Evolutionary conservation across 768 basidiomycete genomes (phyloP).

Genomic region (Suillus americanus): DNA sequence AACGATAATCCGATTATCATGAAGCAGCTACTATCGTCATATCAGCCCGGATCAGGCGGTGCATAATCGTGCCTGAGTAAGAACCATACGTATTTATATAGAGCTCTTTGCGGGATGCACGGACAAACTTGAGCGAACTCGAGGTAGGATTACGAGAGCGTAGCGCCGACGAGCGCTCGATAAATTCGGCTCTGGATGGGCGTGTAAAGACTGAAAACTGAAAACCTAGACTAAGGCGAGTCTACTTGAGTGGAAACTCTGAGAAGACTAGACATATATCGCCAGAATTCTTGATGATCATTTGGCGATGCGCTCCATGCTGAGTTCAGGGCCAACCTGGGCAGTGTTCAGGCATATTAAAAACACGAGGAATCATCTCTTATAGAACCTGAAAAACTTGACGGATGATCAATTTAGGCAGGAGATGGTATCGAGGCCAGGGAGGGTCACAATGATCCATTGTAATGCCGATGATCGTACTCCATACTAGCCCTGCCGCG

Average conservation of each 20-base stretch:
- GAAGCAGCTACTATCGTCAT: neutral
- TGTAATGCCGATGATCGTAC: neutral
- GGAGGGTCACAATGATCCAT: neutral
- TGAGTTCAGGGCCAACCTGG: neutral
- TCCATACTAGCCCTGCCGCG: neutral
- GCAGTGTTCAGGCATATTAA: neutral
- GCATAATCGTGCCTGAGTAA: neutral
- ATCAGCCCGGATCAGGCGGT: neutral
- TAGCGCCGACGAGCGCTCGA: neutral
- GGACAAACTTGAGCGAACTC: neutral
- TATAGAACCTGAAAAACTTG: neutral
- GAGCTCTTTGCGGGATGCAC: neutral
- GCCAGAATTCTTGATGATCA: neutral
- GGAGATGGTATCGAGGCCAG: neutral
- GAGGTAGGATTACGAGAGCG: neutral
- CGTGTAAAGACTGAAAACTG: neutral
- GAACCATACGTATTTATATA: neutral
- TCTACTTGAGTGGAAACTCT: neutral
- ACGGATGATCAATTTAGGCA: constrained; percentile 4
- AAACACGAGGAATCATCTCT: neutral
- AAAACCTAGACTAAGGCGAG: neutral
- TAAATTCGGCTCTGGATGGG: neutral
- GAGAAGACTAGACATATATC: neutral
- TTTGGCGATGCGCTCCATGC: neutral
- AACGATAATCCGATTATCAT: neutral